A percentile compares a stretch with the other conserved stretches of the same genome.
Evolutionary conservation across 345 rosid genomes (phyloP).

Genomic region (Orychophragmus violaceus): DNA sequence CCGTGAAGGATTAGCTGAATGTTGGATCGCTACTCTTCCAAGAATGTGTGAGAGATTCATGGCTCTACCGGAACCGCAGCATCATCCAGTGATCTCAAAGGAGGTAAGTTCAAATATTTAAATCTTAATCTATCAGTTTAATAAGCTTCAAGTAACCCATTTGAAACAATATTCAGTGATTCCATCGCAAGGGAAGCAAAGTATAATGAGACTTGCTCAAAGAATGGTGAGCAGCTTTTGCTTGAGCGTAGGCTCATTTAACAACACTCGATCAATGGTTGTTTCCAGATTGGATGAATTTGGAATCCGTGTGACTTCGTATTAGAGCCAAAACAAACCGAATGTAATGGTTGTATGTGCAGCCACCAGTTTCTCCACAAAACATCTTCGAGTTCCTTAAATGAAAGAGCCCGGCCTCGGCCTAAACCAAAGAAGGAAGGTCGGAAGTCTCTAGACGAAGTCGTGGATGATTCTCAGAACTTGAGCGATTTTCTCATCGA

Average conservation of each 20-base stretch:
- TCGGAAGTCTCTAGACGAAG: no score
- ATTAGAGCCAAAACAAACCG: slow-evolving; percentile 48
- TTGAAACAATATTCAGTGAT: slow-evolving; percentile 37
- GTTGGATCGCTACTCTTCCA: slow-evolving; percentile 81
- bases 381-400: slow-evolving; percentile 76
- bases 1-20: slow-evolving; percentile 63
- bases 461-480: no score
- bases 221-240: slow-evolving; percentile 89
- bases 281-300: slow-evolving; percentile 59
- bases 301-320: slow-evolving; percentile 74
- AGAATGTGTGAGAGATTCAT: slow-evolving; percentile 76
- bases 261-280: slow-evolving; percentile 52
- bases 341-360: slow-evolving; percentile 86
- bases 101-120: slow-evolving; percentile 37
- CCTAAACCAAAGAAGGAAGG: background rate
- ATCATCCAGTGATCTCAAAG: slow-evolving; percentile 59
- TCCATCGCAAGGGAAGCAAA: slow-evolving; percentile 75
- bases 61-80: slow-evolving; percentile 48
- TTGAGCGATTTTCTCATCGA: no score
- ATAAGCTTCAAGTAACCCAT: background rate
- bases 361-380: slow-evolving; percentile 72
- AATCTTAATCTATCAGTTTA: background rate
- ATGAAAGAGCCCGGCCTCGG: slow-evolving; percentile 83
- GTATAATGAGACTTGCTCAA: slow-evolving; percentile 93
- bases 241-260: slow-evolving; percentile 69